phyloP scores from a whole-genome alignment of 1,284 basidiomycete genomes.

The Trichosporon asahii region DNA sequence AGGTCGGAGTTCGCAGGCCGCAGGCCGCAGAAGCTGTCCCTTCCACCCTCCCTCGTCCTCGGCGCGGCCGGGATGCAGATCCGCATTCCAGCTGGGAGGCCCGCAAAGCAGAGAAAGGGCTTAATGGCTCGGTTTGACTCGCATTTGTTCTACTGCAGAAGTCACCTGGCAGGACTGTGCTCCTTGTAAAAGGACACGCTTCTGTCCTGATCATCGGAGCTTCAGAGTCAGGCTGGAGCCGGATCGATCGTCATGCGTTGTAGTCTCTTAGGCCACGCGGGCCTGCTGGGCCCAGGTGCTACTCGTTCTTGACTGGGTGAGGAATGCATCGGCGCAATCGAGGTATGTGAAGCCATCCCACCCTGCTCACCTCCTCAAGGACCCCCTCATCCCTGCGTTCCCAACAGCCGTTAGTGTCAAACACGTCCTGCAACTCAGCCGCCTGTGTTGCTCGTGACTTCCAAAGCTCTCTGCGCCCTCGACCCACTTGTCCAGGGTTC shows the following conservation, averaged over 20 bases:
- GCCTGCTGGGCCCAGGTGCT: background rate
- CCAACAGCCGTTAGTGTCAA: conserved; percentile 1
- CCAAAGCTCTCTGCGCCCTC: background rate
- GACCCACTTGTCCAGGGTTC: background rate
- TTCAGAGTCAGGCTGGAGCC: background rate
- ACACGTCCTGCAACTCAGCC: background rate
- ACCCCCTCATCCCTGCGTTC: background rate
- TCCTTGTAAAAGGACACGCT: background rate
- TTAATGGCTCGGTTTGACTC: background rate
- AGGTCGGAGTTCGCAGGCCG: background rate
- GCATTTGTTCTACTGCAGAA: background rate
- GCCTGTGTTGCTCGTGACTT: background rate
- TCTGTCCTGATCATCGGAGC: background rate
- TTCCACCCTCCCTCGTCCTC: background rate
- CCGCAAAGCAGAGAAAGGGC: background rate
- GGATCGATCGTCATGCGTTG: background rate
- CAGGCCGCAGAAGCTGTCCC: background rate
- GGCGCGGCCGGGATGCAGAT: background rate
- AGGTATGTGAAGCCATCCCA: background rate
- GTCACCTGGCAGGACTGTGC: background rate
- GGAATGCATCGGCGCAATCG: background rate
- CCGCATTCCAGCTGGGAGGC: background rate
- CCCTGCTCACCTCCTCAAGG: background rate
- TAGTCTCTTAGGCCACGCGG: background rate
- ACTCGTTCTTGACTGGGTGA: background rate